Evolutionary conservation across 495 filamentous ascomycete genomes (phyloP).

Genomic region (Penicillium pancosmium): DNA sequence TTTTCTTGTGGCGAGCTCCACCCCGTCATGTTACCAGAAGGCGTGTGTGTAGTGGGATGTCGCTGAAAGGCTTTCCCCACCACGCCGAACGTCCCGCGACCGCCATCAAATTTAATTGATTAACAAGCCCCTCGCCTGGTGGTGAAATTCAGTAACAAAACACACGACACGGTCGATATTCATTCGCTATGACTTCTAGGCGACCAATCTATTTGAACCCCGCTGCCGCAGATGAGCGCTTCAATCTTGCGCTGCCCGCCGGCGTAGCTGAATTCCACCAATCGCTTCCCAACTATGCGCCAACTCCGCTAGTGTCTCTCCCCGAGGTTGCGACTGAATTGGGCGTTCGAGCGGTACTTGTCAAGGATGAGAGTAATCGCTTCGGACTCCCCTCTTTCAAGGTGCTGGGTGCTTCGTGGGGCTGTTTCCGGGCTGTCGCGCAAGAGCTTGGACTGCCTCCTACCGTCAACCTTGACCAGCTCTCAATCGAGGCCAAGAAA

Average conservation of each 20-base stretch:
- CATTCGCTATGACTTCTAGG: conserved; percentile 20
- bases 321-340: conserved; percentile 57
- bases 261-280: conserved; percentile 48
- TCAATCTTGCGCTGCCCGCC: conserved; percentile 13
- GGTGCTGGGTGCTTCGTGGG: conserved; percentile 78
- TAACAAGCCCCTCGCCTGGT: neutral
- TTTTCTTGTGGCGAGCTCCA: conserved; percentile 12
- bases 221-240: conserved; percentile 24
- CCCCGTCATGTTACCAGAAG: conserved; percentile 20
- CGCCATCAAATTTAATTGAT: neutral
- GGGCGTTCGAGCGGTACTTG: conserved; percentile 52
- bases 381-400: conserved; percentile 75
- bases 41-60: conserved; percentile 12
- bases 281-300: conserved; percentile 51
- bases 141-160: neutral
- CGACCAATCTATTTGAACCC: conserved; percentile 37
- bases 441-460: conserved; percentile 40
- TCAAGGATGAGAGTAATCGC: conserved; percentile 62
- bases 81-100: neutral
- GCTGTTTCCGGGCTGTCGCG: conserved; percentile 57
- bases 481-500: conserved; percentile 40
- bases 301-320: conserved; percentile 54
- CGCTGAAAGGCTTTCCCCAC: conserved; percentile 10
- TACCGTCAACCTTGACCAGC: conserved; percentile 37
- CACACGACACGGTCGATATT: neutral